Conservation (phyloP, 352 stramenopile genomes). For the Phytophthora quininea region DNA sequence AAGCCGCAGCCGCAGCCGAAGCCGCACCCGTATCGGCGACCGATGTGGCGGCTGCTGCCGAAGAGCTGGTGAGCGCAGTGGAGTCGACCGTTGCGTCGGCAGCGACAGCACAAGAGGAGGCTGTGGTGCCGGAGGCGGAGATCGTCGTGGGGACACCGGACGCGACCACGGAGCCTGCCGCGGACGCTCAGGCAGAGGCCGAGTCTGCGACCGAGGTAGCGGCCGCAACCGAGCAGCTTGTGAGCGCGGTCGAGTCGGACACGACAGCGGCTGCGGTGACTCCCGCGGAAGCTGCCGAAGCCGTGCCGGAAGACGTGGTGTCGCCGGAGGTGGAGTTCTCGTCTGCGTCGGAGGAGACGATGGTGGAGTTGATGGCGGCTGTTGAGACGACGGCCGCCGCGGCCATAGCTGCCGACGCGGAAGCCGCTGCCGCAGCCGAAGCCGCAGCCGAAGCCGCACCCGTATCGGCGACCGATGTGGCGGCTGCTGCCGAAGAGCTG, state of each 20-base stretch:
- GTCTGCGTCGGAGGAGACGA: no score
- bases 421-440: no score
- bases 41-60: not conserved
- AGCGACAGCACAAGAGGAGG: not conserved
- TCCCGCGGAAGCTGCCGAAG: not conserved
- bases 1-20: not conserved
- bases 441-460: no score
- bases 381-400: no score
- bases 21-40: not conserved
- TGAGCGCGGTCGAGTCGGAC: conserved; percentile 13
- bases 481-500: no score
- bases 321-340: not conserved
- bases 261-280: not conserved
- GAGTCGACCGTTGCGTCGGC: not conserved
- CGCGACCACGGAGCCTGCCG: no score
- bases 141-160: not conserved
- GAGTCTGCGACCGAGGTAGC: not conserved
- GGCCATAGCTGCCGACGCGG: no score
- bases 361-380: no score
- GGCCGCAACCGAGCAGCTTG: not conserved
- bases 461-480: no score
- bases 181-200: no score
- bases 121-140: not conserved
- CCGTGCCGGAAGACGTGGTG: not conserved
- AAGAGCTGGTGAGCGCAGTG: conserved; percentile 2